A percentile compares a stretch with the other conserved stretches of the same genome.
Evolutionary conservation across 208 protist genomes (phyloP).

Genomic region (Wallacemonas rigidus): DNA sequence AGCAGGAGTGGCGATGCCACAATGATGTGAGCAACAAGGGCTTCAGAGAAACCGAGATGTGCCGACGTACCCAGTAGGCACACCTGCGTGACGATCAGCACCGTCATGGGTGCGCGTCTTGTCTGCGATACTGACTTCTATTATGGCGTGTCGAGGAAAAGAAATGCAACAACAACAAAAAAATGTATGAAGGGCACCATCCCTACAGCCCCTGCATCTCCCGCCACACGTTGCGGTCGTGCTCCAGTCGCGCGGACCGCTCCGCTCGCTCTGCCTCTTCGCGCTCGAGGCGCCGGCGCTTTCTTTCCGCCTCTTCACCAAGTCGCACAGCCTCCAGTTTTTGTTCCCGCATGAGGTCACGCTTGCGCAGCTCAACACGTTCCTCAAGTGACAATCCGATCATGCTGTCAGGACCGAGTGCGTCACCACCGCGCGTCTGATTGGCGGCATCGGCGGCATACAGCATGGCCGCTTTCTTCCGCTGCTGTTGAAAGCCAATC

Average conservation of each 20-base stretch:
- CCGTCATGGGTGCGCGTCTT: too few species aligned
- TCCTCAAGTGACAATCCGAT: slow-evolving; percentile 51
- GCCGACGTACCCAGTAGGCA: too few species aligned
- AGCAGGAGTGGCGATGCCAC: too few species aligned
- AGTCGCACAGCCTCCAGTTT: slow-evolving; percentile 76
- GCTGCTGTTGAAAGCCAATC: slow-evolving; percentile 59
- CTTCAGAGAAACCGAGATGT: too few species aligned
- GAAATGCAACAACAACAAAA: slow-evolving; percentile 15
- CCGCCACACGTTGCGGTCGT: slow-evolving; percentile 79
- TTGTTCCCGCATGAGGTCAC: slow-evolving; percentile 60
- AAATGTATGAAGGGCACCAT: neutral
- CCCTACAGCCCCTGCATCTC: slow-evolving; percentile 69
- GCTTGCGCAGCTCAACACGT: slow-evolving; percentile 46
- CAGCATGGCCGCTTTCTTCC: slow-evolving; percentile 49
- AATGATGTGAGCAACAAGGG: too few species aligned
- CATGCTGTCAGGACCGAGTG: neutral
- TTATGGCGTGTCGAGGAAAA: neutral
- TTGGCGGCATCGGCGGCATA: slow-evolving; percentile 28
- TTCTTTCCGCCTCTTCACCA: slow-evolving; percentile 73
- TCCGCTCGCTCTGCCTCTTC: slow-evolving; percentile 55
- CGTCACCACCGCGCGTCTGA: slow-evolving; percentile 3
- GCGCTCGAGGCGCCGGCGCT: slow-evolving; percentile 53
- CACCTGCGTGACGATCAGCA: too few species aligned
- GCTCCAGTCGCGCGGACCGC: slow-evolving; percentile 67
- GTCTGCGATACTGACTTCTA: too few species aligned